These are phyloP conservation scores for Wickerhamomyces alni DNA, from an alignment of 805 yeast genomes.

Conservation along the genomic window DNA sequence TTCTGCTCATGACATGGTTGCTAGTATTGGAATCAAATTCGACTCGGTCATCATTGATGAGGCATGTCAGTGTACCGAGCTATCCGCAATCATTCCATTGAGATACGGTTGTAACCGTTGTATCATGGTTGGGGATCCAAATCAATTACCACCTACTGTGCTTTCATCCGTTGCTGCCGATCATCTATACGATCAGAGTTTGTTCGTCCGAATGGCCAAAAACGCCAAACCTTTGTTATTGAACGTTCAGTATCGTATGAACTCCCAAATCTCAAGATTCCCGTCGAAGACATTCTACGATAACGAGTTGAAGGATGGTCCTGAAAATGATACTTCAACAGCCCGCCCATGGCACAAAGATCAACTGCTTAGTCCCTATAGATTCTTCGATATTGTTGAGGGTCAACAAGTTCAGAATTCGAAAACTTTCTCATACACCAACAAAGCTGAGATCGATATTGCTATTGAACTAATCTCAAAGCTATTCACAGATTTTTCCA, in stretches of 20 bases:
- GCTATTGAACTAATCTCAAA: constrained; percentile 62
- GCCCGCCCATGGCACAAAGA: constrained; percentile 69
- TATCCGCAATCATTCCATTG: constrained; percentile 86
- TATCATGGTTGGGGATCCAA: constrained; percentile 98
- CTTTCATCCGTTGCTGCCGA: constrained; percentile 82
- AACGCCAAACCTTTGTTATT: constrained; percentile 57
- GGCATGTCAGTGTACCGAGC: constrained; percentile 95
- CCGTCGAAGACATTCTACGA: constrained; percentile 83
- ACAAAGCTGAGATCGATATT: constrained; percentile 62
- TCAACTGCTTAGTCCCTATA: constrained; percentile 61
- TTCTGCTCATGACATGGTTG: constrained; percentile 83
- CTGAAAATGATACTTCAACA: constrained; percentile 55
- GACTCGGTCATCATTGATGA: constrained; percentile 93
- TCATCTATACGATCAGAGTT: constrained; percentile 78
- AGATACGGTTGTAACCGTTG: constrained; percentile 87
- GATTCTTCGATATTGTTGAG: constrained; percentile 63
- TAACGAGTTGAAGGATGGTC: constrained; percentile 71
- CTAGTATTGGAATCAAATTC: constrained; percentile 67
- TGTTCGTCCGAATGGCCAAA: constrained; percentile 90
- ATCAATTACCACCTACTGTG: constrained; percentile 96
- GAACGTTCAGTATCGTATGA: constrained; percentile 96
- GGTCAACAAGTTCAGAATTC: constrained; percentile 62
- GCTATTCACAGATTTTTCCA: constrained; percentile 43
- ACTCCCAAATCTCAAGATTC: constrained; percentile 81
- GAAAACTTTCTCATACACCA: constrained; percentile 64